A percentile compares a stretch with the other conserved stretches of the same genome.
These are phyloP conservation scores for Diutina mesorugosa DNA, from an alignment of 1,139 yeast genomes.

Conservation along the genomic window DNA sequence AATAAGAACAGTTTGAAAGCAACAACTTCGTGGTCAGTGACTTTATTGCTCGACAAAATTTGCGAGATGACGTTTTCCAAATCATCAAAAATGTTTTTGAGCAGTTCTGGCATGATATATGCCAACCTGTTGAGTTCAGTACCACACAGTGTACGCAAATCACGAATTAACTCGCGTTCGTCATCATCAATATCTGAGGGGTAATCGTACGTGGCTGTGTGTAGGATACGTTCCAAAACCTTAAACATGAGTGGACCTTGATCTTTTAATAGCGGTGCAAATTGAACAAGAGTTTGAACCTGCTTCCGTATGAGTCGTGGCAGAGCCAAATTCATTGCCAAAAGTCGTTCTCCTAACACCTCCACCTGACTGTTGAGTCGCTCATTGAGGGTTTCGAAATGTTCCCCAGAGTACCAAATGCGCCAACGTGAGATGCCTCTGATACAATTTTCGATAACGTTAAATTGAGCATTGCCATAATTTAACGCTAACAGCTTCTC, in stretches of 20 bases:
- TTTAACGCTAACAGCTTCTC: slow-evolving; percentile 61
- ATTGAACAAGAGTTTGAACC: slow-evolving; percentile 89
- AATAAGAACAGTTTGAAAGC: slow-evolving; percentile 85
- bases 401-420: slow-evolving; percentile 69
- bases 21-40: slow-evolving; percentile 84
- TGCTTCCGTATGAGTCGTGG: slow-evolving; percentile 77
- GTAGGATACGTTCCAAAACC: slow-evolving; percentile 75
- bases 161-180: slow-evolving; percentile 70
- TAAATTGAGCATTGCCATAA: slow-evolving; percentile 71
- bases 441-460: slow-evolving; percentile 78
- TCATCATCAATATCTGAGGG: slow-evolving; percentile 60
- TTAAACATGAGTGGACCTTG: slow-evolving; percentile 62
- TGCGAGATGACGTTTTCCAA: slow-evolving; percentile 70
- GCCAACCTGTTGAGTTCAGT: slow-evolving; percentile 91
- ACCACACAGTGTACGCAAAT: slow-evolving; percentile 84
- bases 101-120: slow-evolving; percentile 83
- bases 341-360: slow-evolving; percentile 61
- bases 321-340: slow-evolving; percentile 64
- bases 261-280: slow-evolving; percentile 83
- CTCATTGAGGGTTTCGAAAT: slow-evolving; percentile 44
- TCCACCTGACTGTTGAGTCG: slow-evolving; percentile 56
- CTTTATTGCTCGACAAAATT: slow-evolving; percentile 54
- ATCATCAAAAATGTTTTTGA: slow-evolving; percentile 69
- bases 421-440: slow-evolving; percentile 96
- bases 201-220: slow-evolving; percentile 77